A percentile compares a stretch with the other conserved stretches of the same genome.
phyloP scores from a whole-genome alignment of 1,284 basidiomycete species.

The Sutorius eximius region DNA sequence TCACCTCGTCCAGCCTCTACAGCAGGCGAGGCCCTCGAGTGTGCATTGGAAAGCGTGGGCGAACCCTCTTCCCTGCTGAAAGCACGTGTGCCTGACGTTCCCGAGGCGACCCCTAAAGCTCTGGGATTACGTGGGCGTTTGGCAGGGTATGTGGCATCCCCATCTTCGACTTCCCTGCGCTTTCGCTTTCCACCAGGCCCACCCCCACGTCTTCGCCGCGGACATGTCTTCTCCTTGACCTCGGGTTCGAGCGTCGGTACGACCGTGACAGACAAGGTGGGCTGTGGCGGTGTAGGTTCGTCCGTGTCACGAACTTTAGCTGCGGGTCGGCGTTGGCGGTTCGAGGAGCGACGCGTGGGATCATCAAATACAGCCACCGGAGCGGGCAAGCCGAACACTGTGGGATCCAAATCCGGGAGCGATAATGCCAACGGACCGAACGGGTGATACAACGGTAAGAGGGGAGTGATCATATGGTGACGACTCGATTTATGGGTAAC shows the following conservation, averaged over 20 bases:
- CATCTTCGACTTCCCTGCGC: conserved; percentile 60
- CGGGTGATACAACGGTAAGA: conserved; percentile 71
- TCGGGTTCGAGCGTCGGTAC: conserved; percentile 29
- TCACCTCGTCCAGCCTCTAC: conserved; percentile 21
- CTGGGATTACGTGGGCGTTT: conserved; percentile 60
- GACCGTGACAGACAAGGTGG: conserved; percentile 21
- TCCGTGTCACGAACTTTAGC: conserved; percentile 56
- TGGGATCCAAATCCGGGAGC: conserved; percentile 63
- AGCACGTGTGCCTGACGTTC: conserved; percentile 13
- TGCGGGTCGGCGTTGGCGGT: conserved; percentile 50
- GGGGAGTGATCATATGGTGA: conserved; percentile 40
- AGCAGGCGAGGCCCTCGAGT: conserved; percentile 25
- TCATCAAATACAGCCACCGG: conserved; percentile 39
- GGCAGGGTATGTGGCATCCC: conserved; percentile 66
- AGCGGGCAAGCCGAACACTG: conserved; percentile 51
- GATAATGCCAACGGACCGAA: conserved; percentile 63
- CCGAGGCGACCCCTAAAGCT: conserved; percentile 29
- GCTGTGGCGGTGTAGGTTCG: conserved; percentile 10
- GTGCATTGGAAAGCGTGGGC: conserved; percentile 28
- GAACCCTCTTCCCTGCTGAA: conserved; percentile 31
- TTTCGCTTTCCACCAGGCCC: conserved; percentile 53
- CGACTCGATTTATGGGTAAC: conserved; percentile 22
- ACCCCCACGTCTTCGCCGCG: conserved; percentile 41
- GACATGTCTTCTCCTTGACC: conserved; percentile 39
- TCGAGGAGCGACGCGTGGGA: conserved; percentile 43